These are phyloP conservation scores for Arxiozyma telluris DNA, from an alignment of 1,139 yeast genomes.

Conservation along the genomic window DNA sequence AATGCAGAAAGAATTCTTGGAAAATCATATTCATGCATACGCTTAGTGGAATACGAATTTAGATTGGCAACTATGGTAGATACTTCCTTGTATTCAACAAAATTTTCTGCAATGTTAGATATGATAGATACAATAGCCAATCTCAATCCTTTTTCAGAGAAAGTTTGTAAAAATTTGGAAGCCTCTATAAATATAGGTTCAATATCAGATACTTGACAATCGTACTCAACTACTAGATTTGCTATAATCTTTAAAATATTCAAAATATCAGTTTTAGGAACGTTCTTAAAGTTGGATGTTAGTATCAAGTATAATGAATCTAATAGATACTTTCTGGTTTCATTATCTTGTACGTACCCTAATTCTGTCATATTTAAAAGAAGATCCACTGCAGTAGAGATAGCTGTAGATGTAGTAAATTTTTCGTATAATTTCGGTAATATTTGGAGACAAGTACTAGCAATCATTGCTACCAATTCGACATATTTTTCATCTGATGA, in stretches of 20 bases:
- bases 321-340: constrained; percentile 48
- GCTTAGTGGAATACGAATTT: constrained; percentile 55
- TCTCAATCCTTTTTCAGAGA: constrained; percentile 54
- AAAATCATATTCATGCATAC: constrained; percentile 72
- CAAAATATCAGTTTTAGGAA: constrained; percentile 47
- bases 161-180: constrained; percentile 51
- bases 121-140: constrained; percentile 52
- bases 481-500: constrained; percentile 38
- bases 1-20: constrained; percentile 65
- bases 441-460: constrained; percentile 44
- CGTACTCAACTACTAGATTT: constrained; percentile 43
- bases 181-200: constrained; percentile 45
- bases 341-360: constrained; percentile 49
- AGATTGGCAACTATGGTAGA: constrained; percentile 50
- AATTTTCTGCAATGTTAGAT: constrained; percentile 47
- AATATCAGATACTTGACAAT: constrained; percentile 47
- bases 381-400: constrained; percentile 44
- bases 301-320: constrained; percentile 53
- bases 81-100: constrained; percentile 38
- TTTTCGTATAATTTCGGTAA: constrained; percentile 43
- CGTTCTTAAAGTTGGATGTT: constrained; percentile 50
- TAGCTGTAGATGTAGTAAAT: constrained; percentile 41
- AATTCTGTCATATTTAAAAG: constrained; percentile 50
- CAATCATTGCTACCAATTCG: constrained; percentile 46
- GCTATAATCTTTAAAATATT: constrained; percentile 53